Percentiles rank a stretch among this genome's conserved stretches.
phyloP scores from a whole-genome alignment of 208 protist genomes.

The Leishmania braziliensis region DNA sequence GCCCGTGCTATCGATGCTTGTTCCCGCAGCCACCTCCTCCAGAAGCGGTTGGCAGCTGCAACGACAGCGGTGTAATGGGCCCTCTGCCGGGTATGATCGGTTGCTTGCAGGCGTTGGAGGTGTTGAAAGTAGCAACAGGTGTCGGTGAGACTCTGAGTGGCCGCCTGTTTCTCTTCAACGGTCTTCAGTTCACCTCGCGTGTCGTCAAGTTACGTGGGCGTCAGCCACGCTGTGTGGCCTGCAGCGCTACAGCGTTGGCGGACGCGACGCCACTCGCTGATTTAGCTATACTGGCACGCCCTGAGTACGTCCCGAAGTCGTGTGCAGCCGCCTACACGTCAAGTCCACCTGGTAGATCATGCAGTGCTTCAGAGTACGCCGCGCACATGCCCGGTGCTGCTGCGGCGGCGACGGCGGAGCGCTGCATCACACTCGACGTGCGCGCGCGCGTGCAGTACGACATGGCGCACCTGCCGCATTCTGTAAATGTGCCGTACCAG shows the following conservation, averaged over 20 bases:
- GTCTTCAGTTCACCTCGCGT: constrained; percentile 56
- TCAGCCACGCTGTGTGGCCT: constrained; percentile 67
- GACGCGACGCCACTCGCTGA: constrained; percentile 16
- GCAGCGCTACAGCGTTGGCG: constrained; percentile 33
- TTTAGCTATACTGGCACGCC: constrained; percentile 24
- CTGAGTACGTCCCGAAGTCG: constrained; percentile 55
- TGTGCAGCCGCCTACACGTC: not conserved
- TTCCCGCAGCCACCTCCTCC: constrained; percentile 89
- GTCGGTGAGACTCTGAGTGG: constrained; percentile 70
- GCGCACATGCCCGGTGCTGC: not conserved
- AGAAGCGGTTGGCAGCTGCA: constrained; percentile 88
- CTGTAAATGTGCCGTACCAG: constrained; percentile 58
- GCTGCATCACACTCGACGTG: constrained; percentile 60
- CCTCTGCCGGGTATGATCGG: constrained; percentile 95
- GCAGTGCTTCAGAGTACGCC: constrained; percentile 15
- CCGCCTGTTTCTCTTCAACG: constrained; percentile 90
- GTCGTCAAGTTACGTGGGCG: constrained; percentile 73
- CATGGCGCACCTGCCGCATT: constrained; percentile 76
- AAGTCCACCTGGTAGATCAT: not conserved
- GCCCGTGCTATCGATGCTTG: constrained; percentile 95
- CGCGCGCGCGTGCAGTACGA: constrained; percentile 71
- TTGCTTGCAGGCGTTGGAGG: constrained; percentile 93
- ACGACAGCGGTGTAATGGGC: constrained; percentile 92
- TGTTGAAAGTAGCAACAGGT: constrained; percentile 82
- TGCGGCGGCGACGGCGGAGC: not conserved